Evolutionary conservation across 352 stramenopile species (phyloP).

Genomic region (Plasmopara halstedii): DNA sequence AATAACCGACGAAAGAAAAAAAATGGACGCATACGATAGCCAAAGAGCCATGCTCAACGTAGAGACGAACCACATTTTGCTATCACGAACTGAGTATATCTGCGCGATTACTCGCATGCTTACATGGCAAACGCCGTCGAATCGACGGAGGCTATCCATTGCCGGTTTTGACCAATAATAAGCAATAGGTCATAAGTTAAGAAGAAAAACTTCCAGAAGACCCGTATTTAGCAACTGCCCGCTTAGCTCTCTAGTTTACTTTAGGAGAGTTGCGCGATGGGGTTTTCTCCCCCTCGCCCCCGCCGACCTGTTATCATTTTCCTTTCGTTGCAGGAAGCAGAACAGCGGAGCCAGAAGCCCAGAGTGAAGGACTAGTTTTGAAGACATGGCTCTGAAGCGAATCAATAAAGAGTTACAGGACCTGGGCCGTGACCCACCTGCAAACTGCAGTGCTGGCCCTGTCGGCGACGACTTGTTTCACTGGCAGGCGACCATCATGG

Average conservation of each 20-base stretch:
- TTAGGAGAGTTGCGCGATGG: conserved; percentile 7
- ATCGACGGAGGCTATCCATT: background rate
- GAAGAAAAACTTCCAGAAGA: conserved; percentile 40
- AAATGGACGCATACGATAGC: background rate
- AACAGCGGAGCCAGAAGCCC: conserved; percentile 16
- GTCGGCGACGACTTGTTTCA: conserved; percentile 98
- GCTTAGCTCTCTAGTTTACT: conserved; percentile 2
- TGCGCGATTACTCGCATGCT: background rate
- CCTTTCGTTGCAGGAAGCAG: conserved; percentile 35
- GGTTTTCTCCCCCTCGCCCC: conserved; percentile 15
- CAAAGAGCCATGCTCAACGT: background rate
- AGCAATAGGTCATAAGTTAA: conserved; percentile 4
- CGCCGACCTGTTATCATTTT: conserved; percentile 22
- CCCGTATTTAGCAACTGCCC: conserved; percentile 14
- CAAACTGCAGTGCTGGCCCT: conserved; percentile 97
- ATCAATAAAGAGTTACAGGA: conserved; percentile 96
- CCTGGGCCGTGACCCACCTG: conserved; percentile 92
- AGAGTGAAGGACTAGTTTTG: conserved; percentile 5
- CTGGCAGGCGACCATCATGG: conserved; percentile 97
- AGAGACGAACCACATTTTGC: background rate
- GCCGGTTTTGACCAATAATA: conserved; percentile 15
- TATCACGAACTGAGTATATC: background rate
- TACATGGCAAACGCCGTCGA: background rate
- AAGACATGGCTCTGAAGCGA: conserved; percentile 87
- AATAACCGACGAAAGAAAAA: background rate